Conservation (phyloP, 129 eudicot genomes). For the Heracleum sosnowskyi region DNA sequence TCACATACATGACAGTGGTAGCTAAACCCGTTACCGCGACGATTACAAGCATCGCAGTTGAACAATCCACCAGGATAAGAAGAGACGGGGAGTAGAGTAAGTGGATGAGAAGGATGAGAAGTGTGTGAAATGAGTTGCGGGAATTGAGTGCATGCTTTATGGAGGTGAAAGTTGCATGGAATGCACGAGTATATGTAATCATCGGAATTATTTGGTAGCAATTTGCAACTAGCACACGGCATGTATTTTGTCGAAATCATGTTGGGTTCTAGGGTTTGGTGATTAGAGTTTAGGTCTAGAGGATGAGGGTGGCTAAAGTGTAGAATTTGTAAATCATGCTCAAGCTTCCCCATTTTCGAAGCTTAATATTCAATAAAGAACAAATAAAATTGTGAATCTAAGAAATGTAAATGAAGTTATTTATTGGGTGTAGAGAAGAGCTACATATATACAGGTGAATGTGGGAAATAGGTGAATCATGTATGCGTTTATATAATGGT, state of each 20-base stretch:
- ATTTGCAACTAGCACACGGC: slow-evolving; percentile 42
- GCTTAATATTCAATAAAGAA: not conserved
- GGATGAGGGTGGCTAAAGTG: slow-evolving; percentile 6
- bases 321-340: not conserved
- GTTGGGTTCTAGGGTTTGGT: not conserved
- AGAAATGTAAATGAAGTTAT: not conserved
- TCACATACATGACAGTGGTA: slow-evolving; percentile 52
- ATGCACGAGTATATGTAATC: slow-evolving; percentile 33
- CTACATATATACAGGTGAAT: not conserved
- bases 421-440: not conserved
- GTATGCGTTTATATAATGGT: not conserved
- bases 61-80: slow-evolving; percentile 51
- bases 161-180: slow-evolving; percentile 57
- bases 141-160: slow-evolving; percentile 37
- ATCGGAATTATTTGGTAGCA: not conserved
- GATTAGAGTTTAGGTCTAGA: slow-evolving; percentile 1
- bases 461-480: not conserved
- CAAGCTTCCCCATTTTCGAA: not conserved
- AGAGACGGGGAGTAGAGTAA: slow-evolving; percentile 49
- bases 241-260: not conserved
- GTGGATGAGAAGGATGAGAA: slow-evolving; percentile 35
- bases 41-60: slow-evolving; percentile 56
- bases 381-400: not conserved
- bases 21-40: slow-evolving; percentile 42
- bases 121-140: slow-evolving; percentile 51